A percentile compares a stretch with the other conserved stretches of the same genome.
These are phyloP conservation scores for Populus davidiana DNA, from an alignment of 345 rosid genomes.

Conservation along the genomic window DNA sequence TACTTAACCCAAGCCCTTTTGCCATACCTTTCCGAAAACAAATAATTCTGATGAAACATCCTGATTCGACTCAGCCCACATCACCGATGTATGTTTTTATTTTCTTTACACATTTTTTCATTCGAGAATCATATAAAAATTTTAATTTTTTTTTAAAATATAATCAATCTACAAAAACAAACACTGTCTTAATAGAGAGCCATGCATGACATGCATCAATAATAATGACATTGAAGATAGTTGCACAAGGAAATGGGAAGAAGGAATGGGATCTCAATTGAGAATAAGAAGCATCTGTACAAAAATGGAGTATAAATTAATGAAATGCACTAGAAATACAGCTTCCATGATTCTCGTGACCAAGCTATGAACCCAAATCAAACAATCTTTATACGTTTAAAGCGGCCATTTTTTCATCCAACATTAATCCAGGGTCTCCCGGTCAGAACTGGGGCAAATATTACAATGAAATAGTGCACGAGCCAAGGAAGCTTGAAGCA, in stretches of 20 bases:
- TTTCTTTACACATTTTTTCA: too few species aligned
- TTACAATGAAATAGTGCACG: not conserved
- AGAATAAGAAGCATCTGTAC: not conserved
- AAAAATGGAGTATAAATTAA: slow-evolving; percentile 1
- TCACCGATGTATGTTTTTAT: too few species aligned
- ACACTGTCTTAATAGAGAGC: too few species aligned
- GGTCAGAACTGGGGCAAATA: not conserved
- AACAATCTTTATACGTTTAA: not conserved
- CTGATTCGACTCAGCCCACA: not conserved
- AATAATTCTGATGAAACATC: not conserved
- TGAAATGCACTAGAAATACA: not conserved
- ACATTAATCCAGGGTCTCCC: not conserved
- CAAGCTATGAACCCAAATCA: not conserved
- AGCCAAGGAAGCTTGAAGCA: not conserved
- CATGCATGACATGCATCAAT: too few species aligned
- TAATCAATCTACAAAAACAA: too few species aligned
- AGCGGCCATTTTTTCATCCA: not conserved
- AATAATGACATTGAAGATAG: not conserved
- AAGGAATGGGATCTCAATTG: not conserved
- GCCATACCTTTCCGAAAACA: too few species aligned
- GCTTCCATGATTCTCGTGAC: not conserved
- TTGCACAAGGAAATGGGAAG: not conserved
- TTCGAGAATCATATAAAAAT: too few species aligned
- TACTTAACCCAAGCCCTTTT: not conserved
- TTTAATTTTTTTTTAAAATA: too few species aligned